Evolutionary conservation across 305 asterid species (phyloP), one percentile per base, ranked within the genome.

Genomic region (Rubia peregrina): DNA sequence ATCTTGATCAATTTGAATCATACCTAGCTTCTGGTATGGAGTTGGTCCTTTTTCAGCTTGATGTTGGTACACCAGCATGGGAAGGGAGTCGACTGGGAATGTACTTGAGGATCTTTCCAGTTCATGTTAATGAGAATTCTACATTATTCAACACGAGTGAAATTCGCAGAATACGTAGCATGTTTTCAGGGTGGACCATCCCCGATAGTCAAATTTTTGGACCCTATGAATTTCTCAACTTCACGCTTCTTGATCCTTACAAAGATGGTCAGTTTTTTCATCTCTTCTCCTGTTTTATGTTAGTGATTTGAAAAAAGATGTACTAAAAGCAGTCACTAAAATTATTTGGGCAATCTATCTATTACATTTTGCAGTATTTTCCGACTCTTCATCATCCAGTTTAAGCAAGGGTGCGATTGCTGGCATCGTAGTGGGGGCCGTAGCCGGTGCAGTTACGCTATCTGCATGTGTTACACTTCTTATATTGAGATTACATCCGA

Each of bases 221-320:
- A 70, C 99, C 99, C 79, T 89, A 85, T 56, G 99, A 95, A 74
- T 89, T 92, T 79, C 87, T 95, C 62, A 89, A 89, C 73, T 87
- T 95, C 90, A 92, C 96, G n/a, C 92, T 92, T 22, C 73, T 79
- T 40, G 89, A 74, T 36, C 86, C 84, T 67, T 95, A 95, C 74
- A 63, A 61, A 68, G 75, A 79, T 41, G 90, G 98, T 92, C 76
- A 7, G 89, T 83, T 71, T 71, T 74, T 72, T 80, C 68, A 75
- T 56, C 80, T 76, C 55, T 44, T 66, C 68, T 61, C 49, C 38
- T 69, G 72, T 38, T 49, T 53, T 17, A 21, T 48, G 12, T 41
- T 12, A 63, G 48, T 49, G 55, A 38, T 19, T 16, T 43, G 10
- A 22, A 59, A 41, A 9, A 70, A 59, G 40, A 24, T 38, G 21